phyloP scores from a whole-genome alignment of 371 early-diverging fungal genomes.

The Lichtheimia corymbifera region DNA sequence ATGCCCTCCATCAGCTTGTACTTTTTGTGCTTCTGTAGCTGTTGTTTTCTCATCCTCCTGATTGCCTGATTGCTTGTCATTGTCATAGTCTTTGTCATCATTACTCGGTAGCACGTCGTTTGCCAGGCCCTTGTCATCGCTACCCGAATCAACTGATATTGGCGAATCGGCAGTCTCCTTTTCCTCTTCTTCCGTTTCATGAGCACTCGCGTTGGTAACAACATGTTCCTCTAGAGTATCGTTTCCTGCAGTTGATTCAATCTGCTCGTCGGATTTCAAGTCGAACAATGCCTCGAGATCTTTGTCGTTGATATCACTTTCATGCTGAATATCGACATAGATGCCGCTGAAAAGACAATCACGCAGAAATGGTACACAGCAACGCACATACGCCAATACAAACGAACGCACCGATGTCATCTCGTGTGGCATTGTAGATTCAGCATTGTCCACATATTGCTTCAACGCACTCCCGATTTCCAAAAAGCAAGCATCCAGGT shows the following conservation, averaged over 20 bases:
- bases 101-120: no score
- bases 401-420: slow-evolving; percentile 30
- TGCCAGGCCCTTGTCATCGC: no score
- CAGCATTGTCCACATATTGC: slow-evolving; percentile 36
- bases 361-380: slow-evolving; percentile 46
- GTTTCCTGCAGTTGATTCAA: neutral
- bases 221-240: no score
- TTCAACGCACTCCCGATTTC: slow-evolving; percentile 46
- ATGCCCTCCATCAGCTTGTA: no score
- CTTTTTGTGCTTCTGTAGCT: no score
- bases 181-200: no score
- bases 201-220: no score
- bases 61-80: no score
- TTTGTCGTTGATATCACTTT: slow-evolving; percentile 10
- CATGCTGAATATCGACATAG: slow-evolving; percentile 29
- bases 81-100: no score
- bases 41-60: no score
- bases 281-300: slow-evolving; percentile 28
- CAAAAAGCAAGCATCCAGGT: slow-evolving; percentile 38
- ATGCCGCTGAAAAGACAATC: slow-evolving; percentile 47
- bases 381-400: slow-evolving; percentile 39
- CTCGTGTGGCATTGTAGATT: slow-evolving; percentile 21
- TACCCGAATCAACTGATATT: no score
- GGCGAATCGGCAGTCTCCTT: no score
- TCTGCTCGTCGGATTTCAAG: slow-evolving; percentile 15